Evolutionary conservation across 2,329 filamentous ascomycete species (phyloP).

Genomic region (Gaeumannomyces tritici): DNA sequence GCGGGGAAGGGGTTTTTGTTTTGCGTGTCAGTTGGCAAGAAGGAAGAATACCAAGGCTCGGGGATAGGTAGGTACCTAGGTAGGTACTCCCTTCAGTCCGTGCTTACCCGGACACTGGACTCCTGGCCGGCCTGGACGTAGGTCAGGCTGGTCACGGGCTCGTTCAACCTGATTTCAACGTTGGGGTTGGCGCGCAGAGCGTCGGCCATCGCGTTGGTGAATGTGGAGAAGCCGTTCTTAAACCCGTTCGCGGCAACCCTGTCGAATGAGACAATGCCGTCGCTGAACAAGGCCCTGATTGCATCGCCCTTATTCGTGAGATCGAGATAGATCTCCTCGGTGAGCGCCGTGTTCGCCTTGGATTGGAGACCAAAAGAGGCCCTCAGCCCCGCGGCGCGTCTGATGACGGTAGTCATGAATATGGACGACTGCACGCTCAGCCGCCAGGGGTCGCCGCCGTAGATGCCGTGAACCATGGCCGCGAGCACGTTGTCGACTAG

Average conservation of each 20-base stretch:
- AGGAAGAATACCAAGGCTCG: background rate
- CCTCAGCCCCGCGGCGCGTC: no score
- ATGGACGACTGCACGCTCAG: constrained; percentile 47
- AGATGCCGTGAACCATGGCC: constrained; percentile 76
- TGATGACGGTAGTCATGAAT: background rate
- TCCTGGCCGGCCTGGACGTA: background rate
- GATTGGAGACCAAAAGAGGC: background rate
- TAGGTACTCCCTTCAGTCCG: background rate
- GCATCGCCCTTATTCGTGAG: background rate
- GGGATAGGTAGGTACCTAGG: no score
- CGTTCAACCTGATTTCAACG: constrained; percentile 45
- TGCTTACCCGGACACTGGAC: background rate
- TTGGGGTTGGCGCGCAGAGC: constrained; percentile 44
- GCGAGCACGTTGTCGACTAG: constrained; percentile 66
- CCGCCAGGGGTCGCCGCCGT: constrained; percentile 77
- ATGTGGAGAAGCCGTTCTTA: constrained; percentile 50
- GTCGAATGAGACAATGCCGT: background rate
- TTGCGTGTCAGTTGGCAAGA: background rate
- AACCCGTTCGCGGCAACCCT: constrained; percentile 29
- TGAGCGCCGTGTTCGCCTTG: background rate
- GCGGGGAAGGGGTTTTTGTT: background rate
- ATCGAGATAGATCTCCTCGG: background rate
- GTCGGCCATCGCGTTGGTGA: constrained; percentile 44
- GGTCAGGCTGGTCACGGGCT: constrained; percentile 29
- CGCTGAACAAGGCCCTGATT: background rate